Percentiles rank a stretch among this genome's conserved stretches.
These are phyloP conservation scores for Russula olivacea DNA, from an alignment of 768 basidiomycete genomes.

Conservation along the genomic window DNA sequence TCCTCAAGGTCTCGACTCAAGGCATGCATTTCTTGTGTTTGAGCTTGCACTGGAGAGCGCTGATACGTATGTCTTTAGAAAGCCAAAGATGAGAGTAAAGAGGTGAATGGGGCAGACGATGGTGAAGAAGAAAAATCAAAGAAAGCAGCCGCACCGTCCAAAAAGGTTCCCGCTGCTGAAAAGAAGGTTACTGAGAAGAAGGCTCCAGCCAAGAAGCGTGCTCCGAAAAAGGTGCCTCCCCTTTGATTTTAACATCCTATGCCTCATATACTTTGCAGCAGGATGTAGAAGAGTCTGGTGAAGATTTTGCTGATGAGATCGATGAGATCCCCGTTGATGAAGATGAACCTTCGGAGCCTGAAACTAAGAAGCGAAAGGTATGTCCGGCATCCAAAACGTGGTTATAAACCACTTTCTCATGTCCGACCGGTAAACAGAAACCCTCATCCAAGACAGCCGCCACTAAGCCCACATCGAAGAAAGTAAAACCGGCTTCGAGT, in stretches of 20 bases:
- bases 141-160: constrained; percentile 25
- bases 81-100: constrained; percentile 54
- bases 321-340: constrained; percentile 43
- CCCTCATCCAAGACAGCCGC: constrained; percentile 1
- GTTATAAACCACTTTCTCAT: neutral
- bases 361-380: constrained; percentile 69
- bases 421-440: neutral
- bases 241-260: neutral
- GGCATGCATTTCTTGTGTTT: neutral
- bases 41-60: neutral
- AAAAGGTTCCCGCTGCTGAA: constrained; percentile 36
- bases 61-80: constrained; percentile 26
- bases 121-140: constrained; percentile 36
- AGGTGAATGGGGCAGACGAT: constrained; percentile 36
- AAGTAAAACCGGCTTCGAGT: constrained; percentile 16
- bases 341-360: constrained; percentile 40
- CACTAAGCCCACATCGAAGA: constrained; percentile 18
- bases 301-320: constrained; percentile 43
- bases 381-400: constrained; percentile 7
- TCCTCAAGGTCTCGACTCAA: constrained; percentile 30
- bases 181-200: constrained; percentile 46
- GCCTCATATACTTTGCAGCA: constrained; percentile 21
- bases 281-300: constrained; percentile 40
- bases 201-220: constrained; percentile 42
- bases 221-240: constrained; percentile 32